Evolutionary conservation across 106 monocot genomes (phyloP), one percentile per base, ranked within the genome.

Genomic region (Dioscorea zingiberensis): DNA sequence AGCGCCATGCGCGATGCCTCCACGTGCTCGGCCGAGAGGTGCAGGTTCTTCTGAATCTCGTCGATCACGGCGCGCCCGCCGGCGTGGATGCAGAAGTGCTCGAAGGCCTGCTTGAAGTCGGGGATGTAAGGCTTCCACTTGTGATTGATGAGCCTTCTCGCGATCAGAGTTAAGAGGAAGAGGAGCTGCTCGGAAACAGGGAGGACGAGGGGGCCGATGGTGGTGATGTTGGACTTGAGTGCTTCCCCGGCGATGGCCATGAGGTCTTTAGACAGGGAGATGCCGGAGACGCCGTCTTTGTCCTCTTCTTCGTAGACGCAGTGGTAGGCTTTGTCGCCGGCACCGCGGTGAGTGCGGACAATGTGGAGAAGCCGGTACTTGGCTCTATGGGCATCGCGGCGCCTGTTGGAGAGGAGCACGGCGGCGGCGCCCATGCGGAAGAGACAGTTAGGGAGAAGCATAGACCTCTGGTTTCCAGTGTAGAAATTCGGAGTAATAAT

Each of bases 1-100:
- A 74, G 66, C 18, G 73, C 66, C 73, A 74, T 66, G 5, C 73
- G 44, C 0, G 73, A 74, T n/a, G 73, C 65, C 48, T 74, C 73
- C 57, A 74, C 65, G 59, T 74, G 58, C 73, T 66, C 49, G 2
- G 65, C 65, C 9, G 65, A 66, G 15, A 66, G 51, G 3, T 27
- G 26, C 49, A 66, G 49, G 26, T 38, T 66, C 65, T 66, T 66
- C 25, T 66, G 65, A 27, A 66, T 48, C 65, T 66, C 67, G 26
- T 73, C 78, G 56, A 78, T 72, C 58, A 79, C 79, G 28, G 79
- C 69, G 21, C 49, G 23, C 23, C 79, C 79, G 11, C 94, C 94
- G 24, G 89, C 76, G 75, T 94, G 94, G 24, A 95, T 81, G 79
- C 94, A 95, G 72, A 94, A 87, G 70, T 95, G 94, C 65, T 95